Base-by-base conservation (phyloP, 257 asterid species). In the Linaria vulgaris region DNA sequence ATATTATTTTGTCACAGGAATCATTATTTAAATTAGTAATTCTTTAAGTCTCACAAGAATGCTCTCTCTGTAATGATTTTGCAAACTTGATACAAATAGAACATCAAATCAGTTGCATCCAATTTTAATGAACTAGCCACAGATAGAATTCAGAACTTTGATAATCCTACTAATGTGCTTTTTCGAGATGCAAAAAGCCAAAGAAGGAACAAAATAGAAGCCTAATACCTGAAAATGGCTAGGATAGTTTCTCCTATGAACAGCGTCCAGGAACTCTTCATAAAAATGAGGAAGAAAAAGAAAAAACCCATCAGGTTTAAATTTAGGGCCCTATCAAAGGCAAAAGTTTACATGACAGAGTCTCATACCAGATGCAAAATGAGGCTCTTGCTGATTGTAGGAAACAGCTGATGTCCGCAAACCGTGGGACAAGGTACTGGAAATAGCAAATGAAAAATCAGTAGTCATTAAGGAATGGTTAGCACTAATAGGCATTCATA, bases 361-460 rank as follows among this genome's bases (percentile, higher is more conserved):
- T 41, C 14, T 62, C 75, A 56, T 45, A 79, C 85, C 80, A 64
- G 60, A 64, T 55, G 69, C 11, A 46, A 64, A 19, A n/a, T 38
- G 74, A 12, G 37, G 69, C 39, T 61, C 61, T 56, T 44, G 76
- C 34, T 51, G 74, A 59, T 68, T 69, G 67, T 74, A 65, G 9
- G 80, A 64, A 31, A 56, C 39, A 56, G 67, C 58, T 68, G 63
- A 49, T 22, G 24, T 9, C 13, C 34, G 60, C 41, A 19, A 66
- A 23, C 65, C 82, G 44, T 39, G 69, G 30, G 67, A 63, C 41
- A 71, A 63, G 44, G 69, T 20, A 48, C 85, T 80, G 80, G 60
- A 74, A 37, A 63, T 34, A 50, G 53, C 58, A 31, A 54, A 62
- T 61, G 21, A 21, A 51, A 45, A 61, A 50, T n/a, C 34, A 69